Conservation (phyloP, 768 basidiomycete genomes). For the Astraeus odoratus region DNA sequence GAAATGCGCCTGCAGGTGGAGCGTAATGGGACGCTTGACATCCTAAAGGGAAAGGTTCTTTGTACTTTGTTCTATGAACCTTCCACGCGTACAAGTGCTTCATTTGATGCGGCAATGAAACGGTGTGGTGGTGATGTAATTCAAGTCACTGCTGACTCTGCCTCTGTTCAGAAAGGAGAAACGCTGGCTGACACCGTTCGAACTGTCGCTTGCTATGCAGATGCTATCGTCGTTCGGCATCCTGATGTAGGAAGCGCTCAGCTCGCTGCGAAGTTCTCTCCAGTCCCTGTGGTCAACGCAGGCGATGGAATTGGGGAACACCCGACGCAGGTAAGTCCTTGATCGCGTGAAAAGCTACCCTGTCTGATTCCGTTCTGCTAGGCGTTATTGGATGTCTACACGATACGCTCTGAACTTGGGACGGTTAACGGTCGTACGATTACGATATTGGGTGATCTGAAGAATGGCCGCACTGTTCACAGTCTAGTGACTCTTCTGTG, state of each 20-base stretch:
- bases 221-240: constrained; percentile 91
- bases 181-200: constrained; percentile 88
- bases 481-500: constrained; percentile 88
- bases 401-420: constrained; percentile 95
- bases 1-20: constrained; percentile 98
- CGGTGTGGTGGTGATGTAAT: constrained; percentile 94
- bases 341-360: neutral
- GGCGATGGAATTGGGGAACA: constrained; percentile 98
- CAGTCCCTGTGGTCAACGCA: constrained; percentile 93
- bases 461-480: constrained; percentile 97
- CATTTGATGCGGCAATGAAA: constrained; percentile 99
- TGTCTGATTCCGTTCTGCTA: constrained; percentile 21
- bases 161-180: constrained; percentile 93
- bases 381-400: constrained; percentile 85
- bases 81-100: constrained; percentile 90
- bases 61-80: constrained; percentile 95
- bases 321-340: constrained; percentile 73
- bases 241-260: constrained; percentile 94
- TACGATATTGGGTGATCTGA: constrained; percentile 89
- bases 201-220: constrained; percentile 91
- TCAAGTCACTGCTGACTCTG: constrained; percentile 70
- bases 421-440: constrained; percentile 96
- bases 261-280: constrained; percentile 90
- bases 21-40: constrained; percentile 79
- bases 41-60: constrained; percentile 85